phyloP scores from a whole-genome alignment of 257 asterid genomes.

The Hygrophila difformis region DNA sequence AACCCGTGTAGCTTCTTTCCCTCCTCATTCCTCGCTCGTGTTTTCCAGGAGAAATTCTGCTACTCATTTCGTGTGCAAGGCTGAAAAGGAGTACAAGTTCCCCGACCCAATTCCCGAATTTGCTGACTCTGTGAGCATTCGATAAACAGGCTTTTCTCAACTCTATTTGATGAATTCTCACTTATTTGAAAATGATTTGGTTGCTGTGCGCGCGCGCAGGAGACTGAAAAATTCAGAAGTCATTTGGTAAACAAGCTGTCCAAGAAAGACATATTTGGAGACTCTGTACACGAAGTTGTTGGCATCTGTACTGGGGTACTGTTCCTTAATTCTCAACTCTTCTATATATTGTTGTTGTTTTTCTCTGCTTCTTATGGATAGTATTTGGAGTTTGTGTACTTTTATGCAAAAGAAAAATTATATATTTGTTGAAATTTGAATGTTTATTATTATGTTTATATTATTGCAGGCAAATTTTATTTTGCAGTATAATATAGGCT shows the following conservation, averaged over 20 bases:
- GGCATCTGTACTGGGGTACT: constrained; percentile 77
- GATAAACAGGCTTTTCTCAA: not conserved
- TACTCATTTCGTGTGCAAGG: constrained; percentile 52
- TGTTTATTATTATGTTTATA: no score
- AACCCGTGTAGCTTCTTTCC: constrained; percentile 6
- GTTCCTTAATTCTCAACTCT: not conserved
- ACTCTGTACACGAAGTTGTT: constrained; percentile 67
- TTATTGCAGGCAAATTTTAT: no score
- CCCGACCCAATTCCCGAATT: constrained; percentile 97
- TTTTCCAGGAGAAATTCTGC: constrained; percentile 10
- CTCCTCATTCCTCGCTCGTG: constrained; percentile 4
- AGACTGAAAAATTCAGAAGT: constrained; percentile 64
- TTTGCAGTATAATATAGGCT: no score
- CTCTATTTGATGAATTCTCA: no score
- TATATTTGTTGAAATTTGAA: no score
- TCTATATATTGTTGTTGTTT: not conserved
- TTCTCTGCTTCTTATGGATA: not conserved
- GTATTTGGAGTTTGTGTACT: no score
- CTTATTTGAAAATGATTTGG: not conserved
- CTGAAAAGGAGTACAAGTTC: constrained; percentile 78
- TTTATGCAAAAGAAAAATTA: no score
- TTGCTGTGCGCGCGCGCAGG: constrained; percentile 32
- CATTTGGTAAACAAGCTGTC: constrained; percentile 57
- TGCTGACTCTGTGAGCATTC: constrained; percentile 60
- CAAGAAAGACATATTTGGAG: constrained; percentile 80